A percentile compares a stretch with the other conserved stretches of the same genome.
Evolutionary conservation across 805 yeast species (phyloP).

Genomic region (Saturnispora ahearnii): DNA sequence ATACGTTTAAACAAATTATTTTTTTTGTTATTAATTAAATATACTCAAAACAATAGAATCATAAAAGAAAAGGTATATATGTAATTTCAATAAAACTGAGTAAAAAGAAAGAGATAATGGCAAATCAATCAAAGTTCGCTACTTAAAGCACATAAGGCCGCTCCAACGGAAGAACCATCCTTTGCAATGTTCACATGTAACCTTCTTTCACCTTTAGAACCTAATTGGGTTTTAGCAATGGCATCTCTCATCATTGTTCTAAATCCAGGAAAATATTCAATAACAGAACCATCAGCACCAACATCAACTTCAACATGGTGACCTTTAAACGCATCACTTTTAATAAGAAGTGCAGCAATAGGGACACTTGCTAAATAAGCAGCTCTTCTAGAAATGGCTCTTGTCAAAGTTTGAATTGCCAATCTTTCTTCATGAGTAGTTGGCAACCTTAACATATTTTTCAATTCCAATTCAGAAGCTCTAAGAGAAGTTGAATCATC

Average conservation of each 20-base stretch:
- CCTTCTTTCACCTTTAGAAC: constrained; percentile 66
- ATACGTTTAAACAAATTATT: no score
- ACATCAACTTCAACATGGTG: constrained; percentile 72
- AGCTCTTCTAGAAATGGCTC: constrained; percentile 80
- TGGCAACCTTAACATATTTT: constrained; percentile 58
- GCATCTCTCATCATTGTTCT: constrained; percentile 75
- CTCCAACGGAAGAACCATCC: constrained; percentile 97
- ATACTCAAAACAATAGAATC: no score
- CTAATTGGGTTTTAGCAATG: constrained; percentile 56
- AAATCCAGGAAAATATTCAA: constrained; percentile 89
- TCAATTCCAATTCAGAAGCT: constrained; percentile 60
- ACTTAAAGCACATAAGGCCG: constrained; percentile 76
- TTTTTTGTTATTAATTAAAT: no score
- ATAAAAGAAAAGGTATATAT: neutral
- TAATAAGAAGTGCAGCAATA: constrained; percentile 66
- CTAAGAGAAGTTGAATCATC: constrained; percentile 70
- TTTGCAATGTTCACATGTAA: constrained; percentile 74
- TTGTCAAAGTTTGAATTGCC: constrained; percentile 63
- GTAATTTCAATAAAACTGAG: neutral
- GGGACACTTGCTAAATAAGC: constrained; percentile 86
- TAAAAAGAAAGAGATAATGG: neutral
- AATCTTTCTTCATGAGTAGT: constrained; percentile 64
- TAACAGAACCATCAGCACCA: constrained; percentile 93
- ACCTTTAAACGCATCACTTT: constrained; percentile 58
- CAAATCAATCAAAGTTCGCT: constrained; percentile 6